These are phyloP conservation scores for Marvania coccoides DNA, from an alignment of 139 green algal genomes.

Conservation along the genomic window DNA sequence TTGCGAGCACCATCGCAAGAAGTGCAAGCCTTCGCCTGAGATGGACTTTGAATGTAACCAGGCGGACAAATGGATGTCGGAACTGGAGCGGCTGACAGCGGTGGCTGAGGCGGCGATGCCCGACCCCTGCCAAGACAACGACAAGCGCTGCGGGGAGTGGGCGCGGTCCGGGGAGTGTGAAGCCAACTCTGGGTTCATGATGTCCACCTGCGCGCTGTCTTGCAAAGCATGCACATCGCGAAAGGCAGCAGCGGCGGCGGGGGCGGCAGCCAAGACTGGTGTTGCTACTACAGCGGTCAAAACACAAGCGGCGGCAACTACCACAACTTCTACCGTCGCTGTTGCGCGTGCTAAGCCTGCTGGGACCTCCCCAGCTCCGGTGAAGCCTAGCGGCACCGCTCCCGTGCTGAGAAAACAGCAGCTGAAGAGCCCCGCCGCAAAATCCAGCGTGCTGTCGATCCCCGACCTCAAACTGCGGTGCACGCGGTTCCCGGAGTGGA, in stretches of 20 bases:
- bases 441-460: background rate
- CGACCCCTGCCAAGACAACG: constrained; percentile 16
- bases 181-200: constrained; percentile 15
- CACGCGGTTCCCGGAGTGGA: constrained; percentile 14
- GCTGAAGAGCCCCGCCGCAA: no score
- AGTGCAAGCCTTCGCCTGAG: constrained; percentile 56
- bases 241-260: background rate
- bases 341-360: no score
- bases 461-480: constrained; percentile 15
- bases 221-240: constrained; percentile 7
- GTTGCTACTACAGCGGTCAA: no score
- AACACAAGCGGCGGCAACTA: no score
- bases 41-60: constrained; percentile 51
- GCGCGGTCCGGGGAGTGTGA: constrained; percentile 7
- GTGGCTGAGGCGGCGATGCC: background rate
- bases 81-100: constrained; percentile 6
- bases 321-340: no score
- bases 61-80: constrained; percentile 10
- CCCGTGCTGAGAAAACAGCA: no score
- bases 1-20: constrained; percentile 59
- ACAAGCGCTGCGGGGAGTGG: constrained; percentile 4
- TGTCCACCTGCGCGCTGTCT: constrained; percentile 10
- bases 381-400: no score
- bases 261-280: background rate
- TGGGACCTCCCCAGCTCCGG: no score